Evolutionary conservation across 129 eudicot genomes (phyloP).

Genomic region (sunflower (Helianthus annuus)): HanXRQr2.0-SUNRISE NC_035438.2:9711209-9711708

Average conservation of each 20-base stretch:
- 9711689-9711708: background rate
- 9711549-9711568: slow-evolving; percentile 97
- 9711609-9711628: slow-evolving; percentile 98
- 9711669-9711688: too few species aligned
- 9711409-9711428: too few species aligned
- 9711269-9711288: background rate
- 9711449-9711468: background rate
- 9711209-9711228: slow-evolving; percentile 89
- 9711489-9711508: slow-evolving; percentile 15
- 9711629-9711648: slow-evolving; percentile 72
- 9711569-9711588: slow-evolving; percentile 81
- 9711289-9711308: background rate
- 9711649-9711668: slow-evolving; percentile 51
- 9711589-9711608: slow-evolving; percentile 95
- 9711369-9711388: too few species aligned
- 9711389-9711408: too few species aligned
- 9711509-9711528: slow-evolving; percentile 98
- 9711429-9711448: too few species aligned
- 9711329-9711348: too few species aligned
- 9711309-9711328: too few species aligned
- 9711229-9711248: slow-evolving; percentile 99
- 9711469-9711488: background rate
- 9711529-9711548: slow-evolving; percentile 98
- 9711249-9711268: slow-evolving; percentile 46
- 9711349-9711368: too few species aligned